Percentiles rank a stretch among this genome's conserved stretches.
Evolutionary conservation across 176 grass and related monocot species (phyloP).

Genomic region (Saccharum spontaneum): DNA sequence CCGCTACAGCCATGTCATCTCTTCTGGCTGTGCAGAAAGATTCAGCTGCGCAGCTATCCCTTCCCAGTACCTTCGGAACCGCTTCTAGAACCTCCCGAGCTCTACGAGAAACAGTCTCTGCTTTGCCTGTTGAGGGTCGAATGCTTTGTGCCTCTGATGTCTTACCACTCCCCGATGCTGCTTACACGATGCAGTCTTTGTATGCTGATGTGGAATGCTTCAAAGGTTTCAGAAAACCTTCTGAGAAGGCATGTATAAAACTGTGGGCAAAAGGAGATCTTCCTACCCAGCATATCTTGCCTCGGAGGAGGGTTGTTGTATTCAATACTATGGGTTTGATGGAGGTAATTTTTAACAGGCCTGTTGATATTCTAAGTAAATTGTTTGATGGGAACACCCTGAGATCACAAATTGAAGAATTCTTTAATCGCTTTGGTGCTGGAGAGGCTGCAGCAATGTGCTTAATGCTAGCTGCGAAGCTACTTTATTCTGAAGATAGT

Average conservation of each 20-base stretch:
- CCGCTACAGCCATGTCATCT: constrained; percentile 73
- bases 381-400: constrained; percentile 81
- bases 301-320: constrained; percentile 79
- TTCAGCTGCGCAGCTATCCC: constrained; percentile 76
- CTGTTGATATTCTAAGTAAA: constrained; percentile 92
- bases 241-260: constrained; percentile 62
- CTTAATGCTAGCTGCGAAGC: constrained; percentile 84
- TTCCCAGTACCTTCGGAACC: constrained; percentile 67
- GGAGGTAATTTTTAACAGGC: constrained; percentile 88
- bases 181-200: constrained; percentile 73
- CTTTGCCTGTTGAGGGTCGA: constrained; percentile 82
- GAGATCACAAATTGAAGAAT: constrained; percentile 81
- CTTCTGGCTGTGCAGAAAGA: constrained; percentile 90
- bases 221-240: constrained; percentile 59
- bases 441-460: constrained; percentile 98
- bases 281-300: constrained; percentile 93
- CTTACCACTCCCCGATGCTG: constrained; percentile 65
- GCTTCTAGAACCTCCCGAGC: constrained; percentile 72
- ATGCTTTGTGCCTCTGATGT: constrained; percentile 94
- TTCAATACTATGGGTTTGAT: constrained; percentile 95
- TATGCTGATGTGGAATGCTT: constrained; percentile 78
- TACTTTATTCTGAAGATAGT: constrained; percentile 80
- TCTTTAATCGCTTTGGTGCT: constrained; percentile 87
- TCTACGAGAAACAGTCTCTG: constrained; percentile 81
- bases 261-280: constrained; percentile 92